These are phyloP conservation scores for Cornus kousa DNA, from an alignment of 148 eudicot genomes.

Conservation along the genomic window DNA sequence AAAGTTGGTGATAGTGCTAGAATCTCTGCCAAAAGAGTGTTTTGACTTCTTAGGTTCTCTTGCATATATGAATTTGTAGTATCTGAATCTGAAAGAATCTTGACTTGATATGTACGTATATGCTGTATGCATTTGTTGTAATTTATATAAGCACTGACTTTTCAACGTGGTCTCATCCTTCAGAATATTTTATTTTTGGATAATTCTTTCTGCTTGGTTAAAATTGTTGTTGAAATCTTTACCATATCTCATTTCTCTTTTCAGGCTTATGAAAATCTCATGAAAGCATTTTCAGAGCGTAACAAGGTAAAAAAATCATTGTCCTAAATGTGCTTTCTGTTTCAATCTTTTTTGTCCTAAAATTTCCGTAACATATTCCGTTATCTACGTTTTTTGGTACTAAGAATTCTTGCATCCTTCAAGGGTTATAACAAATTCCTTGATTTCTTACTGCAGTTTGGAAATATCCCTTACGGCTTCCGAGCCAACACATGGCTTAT, in stretches of 20 bases:
- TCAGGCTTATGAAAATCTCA: conserved; percentile 93
- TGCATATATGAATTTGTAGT: background rate
- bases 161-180: background rate
- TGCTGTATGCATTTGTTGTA: background rate
- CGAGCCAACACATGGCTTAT: conserved; percentile 99
- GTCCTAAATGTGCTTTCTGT: conserved; percentile 5
- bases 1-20: conserved; percentile 4
- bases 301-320: conserved; percentile 61
- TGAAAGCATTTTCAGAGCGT: conserved; percentile 92
- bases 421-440: conserved; percentile 7
- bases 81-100: background rate
- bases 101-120: background rate
- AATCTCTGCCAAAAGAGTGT: background rate
- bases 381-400: background rate
- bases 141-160: background rate
- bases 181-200: background rate
- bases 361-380: background rate
- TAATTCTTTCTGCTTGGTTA: background rate
- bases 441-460: conserved; percentile 62
- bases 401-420: background rate
- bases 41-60: background rate
- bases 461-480: conserved; percentile 96
- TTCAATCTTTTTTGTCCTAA: background rate
- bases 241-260: conserved; percentile 12
- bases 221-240: conserved; percentile 5